These are phyloP conservation scores for Candida montana DNA, from an alignment of 805 yeast species.

Conservation along the genomic window DNA sequence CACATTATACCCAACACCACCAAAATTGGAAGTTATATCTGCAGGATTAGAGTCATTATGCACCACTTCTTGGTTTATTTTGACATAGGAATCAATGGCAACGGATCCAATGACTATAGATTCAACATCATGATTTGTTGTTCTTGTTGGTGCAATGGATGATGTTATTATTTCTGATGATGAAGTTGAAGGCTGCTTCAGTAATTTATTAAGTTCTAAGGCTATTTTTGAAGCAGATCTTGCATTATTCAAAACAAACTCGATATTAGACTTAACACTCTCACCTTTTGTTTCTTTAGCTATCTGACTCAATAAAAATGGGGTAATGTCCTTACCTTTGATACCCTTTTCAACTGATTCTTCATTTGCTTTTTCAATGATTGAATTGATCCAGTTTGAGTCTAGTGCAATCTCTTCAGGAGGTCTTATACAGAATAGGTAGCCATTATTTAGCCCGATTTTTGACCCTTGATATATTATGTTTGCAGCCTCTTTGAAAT, in stretches of 20 bases:
- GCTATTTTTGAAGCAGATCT: conserved; percentile 65
- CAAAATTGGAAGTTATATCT: conserved; percentile 46
- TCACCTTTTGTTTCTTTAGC: conserved; percentile 64
- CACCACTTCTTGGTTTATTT: conserved; percentile 28
- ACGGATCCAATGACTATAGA: conserved; percentile 65
- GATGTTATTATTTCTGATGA: background rate
- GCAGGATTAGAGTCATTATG: conserved; percentile 75
- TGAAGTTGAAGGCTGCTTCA: background rate
- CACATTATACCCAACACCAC: conserved; percentile 84
- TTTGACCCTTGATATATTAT: conserved; percentile 44
- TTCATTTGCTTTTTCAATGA: conserved; percentile 53
- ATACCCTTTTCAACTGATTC: conserved; percentile 52
- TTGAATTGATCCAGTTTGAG: conserved; percentile 41
- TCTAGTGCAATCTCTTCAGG: conserved; percentile 59
- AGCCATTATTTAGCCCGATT: conserved; percentile 60
- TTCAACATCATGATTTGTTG: conserved; percentile 11
- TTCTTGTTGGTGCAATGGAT: background rate
- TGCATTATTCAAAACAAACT: conserved; percentile 76
- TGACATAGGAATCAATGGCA: conserved; percentile 68
- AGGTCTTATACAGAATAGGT: conserved; percentile 78
- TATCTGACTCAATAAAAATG: conserved; percentile 62
- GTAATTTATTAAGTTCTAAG: conserved; percentile 23
- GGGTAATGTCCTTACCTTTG: conserved; percentile 72
- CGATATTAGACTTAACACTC: conserved; percentile 65
- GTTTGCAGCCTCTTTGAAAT: conserved; percentile 54